Conservation (phyloP, 306 rosid species). For the Abrus precatorius region DNA sequence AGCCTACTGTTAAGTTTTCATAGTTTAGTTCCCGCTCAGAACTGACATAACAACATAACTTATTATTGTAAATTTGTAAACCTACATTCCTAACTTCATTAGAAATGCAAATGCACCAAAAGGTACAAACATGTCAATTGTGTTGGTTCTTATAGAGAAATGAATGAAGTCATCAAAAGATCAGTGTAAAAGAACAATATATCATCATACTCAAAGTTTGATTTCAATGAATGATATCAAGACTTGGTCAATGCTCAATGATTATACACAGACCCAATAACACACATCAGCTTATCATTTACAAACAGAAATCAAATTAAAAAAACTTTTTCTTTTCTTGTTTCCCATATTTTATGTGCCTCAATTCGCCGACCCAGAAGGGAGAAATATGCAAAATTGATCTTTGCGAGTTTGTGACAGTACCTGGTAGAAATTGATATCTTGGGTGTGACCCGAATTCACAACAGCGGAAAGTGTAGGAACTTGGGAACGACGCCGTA, state of each 20-base stretch:
- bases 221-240: background rate
- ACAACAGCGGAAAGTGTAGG: background rate
- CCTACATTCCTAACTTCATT: background rate
- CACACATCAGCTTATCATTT: constrained; percentile 10
- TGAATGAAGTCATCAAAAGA: constrained; percentile 9
- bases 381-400: background rate
- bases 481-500: constrained; percentile 29
- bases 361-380: constrained; percentile 29
- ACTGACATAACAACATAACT: constrained; percentile 1
- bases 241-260: background rate
- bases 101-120: background rate
- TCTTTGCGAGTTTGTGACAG: background rate
- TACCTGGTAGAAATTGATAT: constrained; percentile 68
- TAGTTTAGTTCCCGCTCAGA: background rate
- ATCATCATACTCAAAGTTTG: background rate
- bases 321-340: background rate
- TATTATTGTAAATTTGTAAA: background rate
- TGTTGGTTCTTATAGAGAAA: background rate
- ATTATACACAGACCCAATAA: background rate
- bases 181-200: background rate
- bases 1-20: background rate
- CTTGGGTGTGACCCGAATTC: constrained; percentile 40
- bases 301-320: constrained; percentile 26
- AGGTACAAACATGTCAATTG: background rate
- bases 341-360: constrained; percentile 5